These are phyloP conservation scores for Dictyostelium discoideum DNA, from an alignment of 78 protist species.

Conservation along the genomic window DNA sequence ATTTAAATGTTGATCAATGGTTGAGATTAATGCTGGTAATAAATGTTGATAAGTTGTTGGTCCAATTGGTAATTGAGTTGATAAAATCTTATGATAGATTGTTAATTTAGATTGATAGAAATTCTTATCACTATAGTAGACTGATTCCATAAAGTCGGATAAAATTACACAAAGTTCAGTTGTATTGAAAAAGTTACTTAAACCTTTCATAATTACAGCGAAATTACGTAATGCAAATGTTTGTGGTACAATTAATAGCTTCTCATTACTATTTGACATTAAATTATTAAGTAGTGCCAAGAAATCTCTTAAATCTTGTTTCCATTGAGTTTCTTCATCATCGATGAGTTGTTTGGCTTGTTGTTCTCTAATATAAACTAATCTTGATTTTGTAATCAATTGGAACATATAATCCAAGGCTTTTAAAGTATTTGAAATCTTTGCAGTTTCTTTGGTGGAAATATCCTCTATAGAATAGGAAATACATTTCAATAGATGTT, in stretches of 20 bases:
- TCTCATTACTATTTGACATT: conserved; percentile 45
- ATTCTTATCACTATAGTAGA: conserved; percentile 42
- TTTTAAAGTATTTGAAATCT: conserved; percentile 68
- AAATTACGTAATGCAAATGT: conserved; percentile 62
- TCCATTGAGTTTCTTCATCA: conserved; percentile 30
- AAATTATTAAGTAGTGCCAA: conserved; percentile 4
- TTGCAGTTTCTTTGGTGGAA: conserved; percentile 49
- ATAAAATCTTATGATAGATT: conserved; percentile 37
- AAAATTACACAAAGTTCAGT: conserved; percentile 34
- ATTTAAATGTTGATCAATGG: conserved; percentile 49
- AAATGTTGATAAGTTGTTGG: conserved; percentile 5
- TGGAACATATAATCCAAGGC: conserved; percentile 59
- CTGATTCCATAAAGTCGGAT: conserved; percentile 38
- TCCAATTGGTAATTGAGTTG: conserved; percentile 28
- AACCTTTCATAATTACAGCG: conserved; percentile 51
- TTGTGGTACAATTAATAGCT: conserved; percentile 34
- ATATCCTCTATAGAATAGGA: conserved; percentile 23
- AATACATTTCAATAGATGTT: conserved; percentile 56
- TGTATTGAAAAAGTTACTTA: conserved; percentile 43
- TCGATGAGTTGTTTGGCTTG: not conserved
- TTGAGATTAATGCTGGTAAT: conserved; percentile 31
- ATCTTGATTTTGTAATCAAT: conserved; percentile 51
- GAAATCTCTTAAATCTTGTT: conserved; percentile 22
- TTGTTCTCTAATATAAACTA: conserved; percentile 29
- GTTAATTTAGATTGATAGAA: conserved; percentile 30